Conservation (phyloP, 2,329 filamentous ascomycete genomes). For the Penicillium sp. region DNA sequence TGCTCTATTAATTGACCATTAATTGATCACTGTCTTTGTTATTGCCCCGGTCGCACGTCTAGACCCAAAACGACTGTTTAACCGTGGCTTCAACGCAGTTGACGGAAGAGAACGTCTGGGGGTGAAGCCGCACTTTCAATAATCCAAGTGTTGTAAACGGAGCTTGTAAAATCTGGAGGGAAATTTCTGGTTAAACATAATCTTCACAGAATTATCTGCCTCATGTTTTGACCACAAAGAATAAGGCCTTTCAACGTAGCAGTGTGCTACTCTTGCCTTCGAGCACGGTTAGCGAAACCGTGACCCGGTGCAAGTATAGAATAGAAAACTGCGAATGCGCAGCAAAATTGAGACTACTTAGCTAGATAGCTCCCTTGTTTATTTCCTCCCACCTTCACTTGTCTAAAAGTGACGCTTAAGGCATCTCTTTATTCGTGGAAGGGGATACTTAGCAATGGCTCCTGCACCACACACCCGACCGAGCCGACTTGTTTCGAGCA, state of each 20-base stretch:
- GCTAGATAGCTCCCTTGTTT: not conserved
- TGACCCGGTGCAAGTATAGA: not conserved
- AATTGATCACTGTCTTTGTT: too few relatives aligned
- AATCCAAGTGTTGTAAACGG: not conserved
- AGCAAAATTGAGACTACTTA: constrained; percentile 3
- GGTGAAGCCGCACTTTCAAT: not conserved
- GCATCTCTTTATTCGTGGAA: too few relatives aligned
- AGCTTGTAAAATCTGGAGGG: not conserved
- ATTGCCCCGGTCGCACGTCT: too few relatives aligned
- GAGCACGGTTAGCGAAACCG: constrained; percentile 3
- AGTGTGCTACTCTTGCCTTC: not conserved
- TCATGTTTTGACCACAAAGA: not conserved
- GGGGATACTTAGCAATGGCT: too few relatives aligned
- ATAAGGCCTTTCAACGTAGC: not conserved
- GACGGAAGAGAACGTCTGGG: too few relatives aligned
- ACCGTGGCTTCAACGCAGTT: too few relatives aligned
- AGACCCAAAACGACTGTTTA: too few relatives aligned
- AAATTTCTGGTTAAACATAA: not conserved
- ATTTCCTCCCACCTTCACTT: not conserved
- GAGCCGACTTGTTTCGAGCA: too few relatives aligned
- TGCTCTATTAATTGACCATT: too few relatives aligned
- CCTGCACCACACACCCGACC: too few relatives aligned
- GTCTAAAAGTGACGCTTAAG: not conserved
- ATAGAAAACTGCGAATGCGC: not conserved
- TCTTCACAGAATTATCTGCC: not conserved